Base-by-base conservation (phyloP, 2,329 filamentous ascomycete species). In the Pseudopithomyces chartarum region DNA sequence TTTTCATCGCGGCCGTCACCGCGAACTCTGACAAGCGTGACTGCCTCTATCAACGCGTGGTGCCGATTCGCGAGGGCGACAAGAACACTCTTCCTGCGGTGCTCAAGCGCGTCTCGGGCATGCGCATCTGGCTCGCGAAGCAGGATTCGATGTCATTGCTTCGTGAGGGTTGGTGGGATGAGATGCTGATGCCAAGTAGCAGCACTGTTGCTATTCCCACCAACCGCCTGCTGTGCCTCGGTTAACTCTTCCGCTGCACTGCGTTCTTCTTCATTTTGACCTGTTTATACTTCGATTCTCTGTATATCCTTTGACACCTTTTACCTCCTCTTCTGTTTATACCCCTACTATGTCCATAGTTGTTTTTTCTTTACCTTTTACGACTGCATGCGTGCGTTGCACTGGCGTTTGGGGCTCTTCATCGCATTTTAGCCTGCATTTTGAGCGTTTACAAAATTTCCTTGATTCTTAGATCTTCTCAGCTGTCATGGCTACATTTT, bases 1-100 rank as follows among this genome's bases (percentile, higher is more conserved):
- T 73, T 11, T 73, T 73, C 54, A 47, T 73, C n/a, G 70, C 71
- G 20, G 66, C 69, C 11, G 67, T 73, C 6, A 73, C 70, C 5
- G 60, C 62, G n/a, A 69, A 67, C 50, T 62, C 67, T 4, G 71
- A 73, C 12, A 71, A 68, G 52, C 68, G 71, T 17, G 70, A 73
- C 43, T 56, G 56, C 40, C 56, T 73, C 15, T 73, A 70, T 55
- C 68, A 70, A 34, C 66, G 65, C 17, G 70, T 70, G 4, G 70
- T 69, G 3, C 66, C 70, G 0, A 70, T 72, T 20, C 62, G 69
- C 15, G 70, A 73, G 32, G 69, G 69, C 26, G 70, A 73, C 39
- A 73, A 69, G 57, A 71, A 69, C 46, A 72, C 69, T 1, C 58
- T 73, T 20, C 64, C 68, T 4, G 62, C 68, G 5, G 70, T 73